Percentiles rank a stretch among this genome's conserved stretches.
Evolutionary conservation across 2,329 filamentous ascomycete species (phyloP).

Genomic region (Trichoderma hamatum): DNA sequence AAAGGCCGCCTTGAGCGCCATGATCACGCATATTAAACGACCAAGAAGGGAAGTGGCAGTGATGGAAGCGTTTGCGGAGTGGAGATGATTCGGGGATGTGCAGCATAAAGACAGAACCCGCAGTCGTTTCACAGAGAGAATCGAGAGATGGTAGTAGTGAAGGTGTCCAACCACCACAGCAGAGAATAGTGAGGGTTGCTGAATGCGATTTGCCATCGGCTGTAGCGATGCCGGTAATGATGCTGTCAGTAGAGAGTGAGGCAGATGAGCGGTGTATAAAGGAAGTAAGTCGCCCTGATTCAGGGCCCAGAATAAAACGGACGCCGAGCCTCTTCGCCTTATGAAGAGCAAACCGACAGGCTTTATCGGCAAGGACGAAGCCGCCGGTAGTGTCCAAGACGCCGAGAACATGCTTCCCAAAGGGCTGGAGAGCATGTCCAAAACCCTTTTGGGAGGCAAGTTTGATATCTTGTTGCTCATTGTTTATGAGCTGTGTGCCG

Average conservation of each 20-base stretch:
- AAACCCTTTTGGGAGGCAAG: conserved; percentile 37
- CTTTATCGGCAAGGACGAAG: conserved; percentile 49
- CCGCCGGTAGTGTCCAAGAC: conserved; percentile 53
- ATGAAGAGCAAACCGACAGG: conserved; percentile 49
- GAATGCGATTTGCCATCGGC: conserved; percentile 40
- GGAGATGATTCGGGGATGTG: conserved; percentile 42
- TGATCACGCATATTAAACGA: conserved; percentile 41
- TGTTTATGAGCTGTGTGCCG: conserved; percentile 42
- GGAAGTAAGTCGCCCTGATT: conserved; percentile 38
- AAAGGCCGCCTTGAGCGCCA: conserved; percentile 45
- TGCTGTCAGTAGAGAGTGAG: neutral
- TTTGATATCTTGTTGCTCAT: conserved; percentile 34
- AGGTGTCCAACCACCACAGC: conserved; percentile 51
- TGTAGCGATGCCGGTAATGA: conserved; percentile 45
- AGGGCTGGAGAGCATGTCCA: conserved; percentile 43
- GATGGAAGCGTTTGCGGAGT: conserved; percentile 37
- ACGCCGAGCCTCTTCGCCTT: conserved; percentile 47
- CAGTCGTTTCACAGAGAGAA: conserved; percentile 51
- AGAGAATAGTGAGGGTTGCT: conserved; percentile 43
- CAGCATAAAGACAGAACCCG: conserved; percentile 49
- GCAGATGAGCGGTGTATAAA: conserved; percentile 29
- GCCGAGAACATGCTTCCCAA: conserved; percentile 40
- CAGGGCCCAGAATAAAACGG: conserved; percentile 44
- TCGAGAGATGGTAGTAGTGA: conserved; percentile 45
- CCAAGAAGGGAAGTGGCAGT: conserved; percentile 52